Evolutionary conservation across 371 early-diverging fungal genomes (phyloP), one percentile per base, ranked within the genome.

Genomic region (Nosema bombycis): DNA sequence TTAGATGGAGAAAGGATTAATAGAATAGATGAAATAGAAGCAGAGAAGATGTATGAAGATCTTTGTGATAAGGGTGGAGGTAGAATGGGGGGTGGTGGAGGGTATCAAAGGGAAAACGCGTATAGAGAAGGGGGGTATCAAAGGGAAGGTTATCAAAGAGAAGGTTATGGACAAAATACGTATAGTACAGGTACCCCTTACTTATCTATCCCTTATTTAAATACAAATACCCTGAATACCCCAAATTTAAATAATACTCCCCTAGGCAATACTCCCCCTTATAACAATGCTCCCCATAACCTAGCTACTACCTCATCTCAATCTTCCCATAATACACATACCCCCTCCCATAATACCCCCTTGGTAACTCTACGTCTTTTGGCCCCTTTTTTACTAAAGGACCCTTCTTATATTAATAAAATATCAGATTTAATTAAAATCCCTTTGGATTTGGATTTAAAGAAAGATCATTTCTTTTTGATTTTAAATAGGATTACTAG

Each of bases 401-500:
- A 77, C 46, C 46, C 64, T 12, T 66, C 73, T 34, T 70, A 77
- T 56, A 72, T 84, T 38, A 82, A 76, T 36, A 56, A 62, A 4
- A 60, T 85, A 18, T 28, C 77, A 26, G 58, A 70, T n/a, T 23
- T 78, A 15, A 38, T 82, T 4, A 67, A 67, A 2, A 54, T 80
- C 26, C 60, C 65, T n/a, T 69, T 73, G 38, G 70, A 75, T 1
- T 75, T 70, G 2, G 30, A 32, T 14, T 73, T 85, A 21, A 58
- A 71, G 32, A 67, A 72, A 57, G 72, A 78, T 18, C 74, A 76
- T 24, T 32, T 86, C 0, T 72, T 70, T 26, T 34, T 67, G 0
- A 60, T 85, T 34, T 79, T 85, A 23, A 84, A 85, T 29, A 82
- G 70, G 58, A 77, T 33, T 10, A 74, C 79, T 62, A 79, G 69